Evolutionary conservation across 495 filamentous ascomycete species (phyloP).

Genomic region (Schizothecium vesticola): DNA sequence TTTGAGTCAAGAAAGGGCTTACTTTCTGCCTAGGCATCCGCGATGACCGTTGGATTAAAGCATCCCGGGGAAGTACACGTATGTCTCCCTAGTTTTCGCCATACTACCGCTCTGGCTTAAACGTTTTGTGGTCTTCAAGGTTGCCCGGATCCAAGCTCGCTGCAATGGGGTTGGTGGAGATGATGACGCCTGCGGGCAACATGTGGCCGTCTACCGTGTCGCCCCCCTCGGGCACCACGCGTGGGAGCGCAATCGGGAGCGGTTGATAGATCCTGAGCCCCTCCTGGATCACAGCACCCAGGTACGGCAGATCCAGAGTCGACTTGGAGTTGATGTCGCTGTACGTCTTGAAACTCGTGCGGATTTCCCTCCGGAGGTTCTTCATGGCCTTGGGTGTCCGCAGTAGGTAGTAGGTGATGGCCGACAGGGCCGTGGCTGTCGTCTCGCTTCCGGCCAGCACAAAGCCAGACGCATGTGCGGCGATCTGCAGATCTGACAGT

Average conservation of each 20-base stretch:
- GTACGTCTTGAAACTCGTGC: constrained; percentile 36
- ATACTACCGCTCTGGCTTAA: constrained; percentile 5
- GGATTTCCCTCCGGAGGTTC: constrained; percentile 43
- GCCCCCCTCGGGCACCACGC: constrained; percentile 40
- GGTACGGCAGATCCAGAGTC: constrained; percentile 41
- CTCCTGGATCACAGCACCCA: constrained; percentile 50
- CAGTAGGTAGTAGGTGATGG: constrained; percentile 44
- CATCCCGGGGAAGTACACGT: not conserved
- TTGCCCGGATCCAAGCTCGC: constrained; percentile 42
- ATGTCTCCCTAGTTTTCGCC: not conserved
- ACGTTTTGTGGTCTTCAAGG: constrained; percentile 16
- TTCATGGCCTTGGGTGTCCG: constrained; percentile 33
- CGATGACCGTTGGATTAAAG: not conserved
- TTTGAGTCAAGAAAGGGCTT: too few species aligned
- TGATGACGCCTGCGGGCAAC: constrained; percentile 28
- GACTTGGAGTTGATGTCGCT: constrained; percentile 43
- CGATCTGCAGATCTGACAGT: constrained; percentile 9
- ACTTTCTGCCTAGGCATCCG: constrained; percentile 3
- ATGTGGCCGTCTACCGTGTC: constrained; percentile 39
- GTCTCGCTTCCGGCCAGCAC: constrained; percentile 43
- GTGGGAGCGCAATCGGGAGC: constrained; percentile 38
- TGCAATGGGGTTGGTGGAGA: constrained; percentile 32
- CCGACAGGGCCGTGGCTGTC: constrained; percentile 45
- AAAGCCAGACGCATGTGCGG: constrained; percentile 21
- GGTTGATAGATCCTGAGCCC: constrained; percentile 51